These are phyloP conservation scores for Haplosporangium sp. DNA, from an alignment of 371 early-diverging fungal genomes.

Conservation along the genomic window DNA sequence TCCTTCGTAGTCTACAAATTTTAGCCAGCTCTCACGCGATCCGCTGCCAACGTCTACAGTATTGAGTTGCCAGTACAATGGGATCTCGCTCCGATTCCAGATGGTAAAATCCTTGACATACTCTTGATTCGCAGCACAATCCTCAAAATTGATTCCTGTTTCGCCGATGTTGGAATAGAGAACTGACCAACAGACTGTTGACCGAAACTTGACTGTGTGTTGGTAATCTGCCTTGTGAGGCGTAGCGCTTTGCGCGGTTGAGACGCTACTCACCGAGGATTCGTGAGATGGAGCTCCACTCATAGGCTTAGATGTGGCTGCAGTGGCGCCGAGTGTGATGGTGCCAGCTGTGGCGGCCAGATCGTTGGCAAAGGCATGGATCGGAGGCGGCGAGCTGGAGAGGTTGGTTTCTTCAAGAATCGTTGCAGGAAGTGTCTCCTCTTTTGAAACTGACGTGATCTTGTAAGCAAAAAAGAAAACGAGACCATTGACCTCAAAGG, in stretches of 20 bases:
- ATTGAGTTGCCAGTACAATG: conserved; percentile 88
- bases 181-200: conserved; percentile 88
- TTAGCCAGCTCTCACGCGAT: conserved; percentile 69
- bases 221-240: conserved; percentile 69
- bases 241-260: conserved; percentile 10
- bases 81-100: conserved; percentile 92
- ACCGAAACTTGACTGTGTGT: conserved; percentile 81
- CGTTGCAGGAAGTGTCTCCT: not conserved
- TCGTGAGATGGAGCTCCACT: conserved; percentile 8
- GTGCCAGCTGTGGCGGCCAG: not conserved
- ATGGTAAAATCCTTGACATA: conserved; percentile 92
- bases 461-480: conserved; percentile 88
- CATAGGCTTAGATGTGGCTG: not conserved
- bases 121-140: conserved; percentile 88
- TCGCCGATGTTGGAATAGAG: conserved; percentile 91
- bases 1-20: conserved; percentile 79
- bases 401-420: conserved; percentile 9
- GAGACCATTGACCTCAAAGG: conserved; percentile 83
- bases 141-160: conserved; percentile 92
- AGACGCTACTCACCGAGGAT: not conserved
- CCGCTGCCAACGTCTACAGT: conserved; percentile 72
- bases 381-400: conserved; percentile 13
- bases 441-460: not conserved
- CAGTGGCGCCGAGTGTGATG: not conserved
- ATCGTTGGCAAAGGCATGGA: conserved; percentile 15